These are phyloP conservation scores for Raffaelea albimanens DNA, from an alignment of 2,329 filamentous ascomycete species.

Conservation along the genomic window DNA sequence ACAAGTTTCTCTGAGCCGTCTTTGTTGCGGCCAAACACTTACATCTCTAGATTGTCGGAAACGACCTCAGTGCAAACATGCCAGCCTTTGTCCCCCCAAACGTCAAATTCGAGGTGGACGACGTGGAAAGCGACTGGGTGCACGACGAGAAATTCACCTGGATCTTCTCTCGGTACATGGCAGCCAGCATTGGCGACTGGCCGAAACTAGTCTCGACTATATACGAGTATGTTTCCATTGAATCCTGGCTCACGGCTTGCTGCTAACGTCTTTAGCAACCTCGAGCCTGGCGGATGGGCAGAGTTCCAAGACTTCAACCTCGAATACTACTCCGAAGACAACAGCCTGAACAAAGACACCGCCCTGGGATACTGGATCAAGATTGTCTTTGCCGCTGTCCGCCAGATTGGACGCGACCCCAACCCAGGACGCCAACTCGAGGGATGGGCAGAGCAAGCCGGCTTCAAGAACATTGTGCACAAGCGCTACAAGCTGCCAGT, in stretches of 20 bases:
- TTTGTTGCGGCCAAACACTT: neutral
- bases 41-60: conserved; percentile 11
- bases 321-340: conserved; percentile 12
- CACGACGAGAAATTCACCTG: conserved; percentile 10
- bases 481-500: conserved; percentile 33
- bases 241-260: neutral
- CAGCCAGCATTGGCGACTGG: conserved; percentile 12
- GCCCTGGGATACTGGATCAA: conserved; percentile 6
- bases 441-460: conserved; percentile 32
- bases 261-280: conserved; percentile 8
- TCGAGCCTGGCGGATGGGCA: conserved; percentile 14
- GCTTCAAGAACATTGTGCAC: conserved; percentile 39
- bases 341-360: conserved; percentile 5
- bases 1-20: neutral
- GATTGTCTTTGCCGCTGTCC: conserved; percentile 12
- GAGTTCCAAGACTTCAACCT: conserved; percentile 15
- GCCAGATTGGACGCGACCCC: conserved; percentile 12
- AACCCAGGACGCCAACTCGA: conserved; percentile 21
- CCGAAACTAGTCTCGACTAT: conserved; percentile 8
- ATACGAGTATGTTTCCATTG: conserved; percentile 4
- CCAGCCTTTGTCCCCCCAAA: conserved; percentile 14
- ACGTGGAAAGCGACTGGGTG: conserved; percentile 13
- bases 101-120: conserved; percentile 14
- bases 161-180: conserved; percentile 12
- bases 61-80: conserved; percentile 15